Evolutionary conservation across 179 eudicot species (phyloP), one percentile per base, ranked within the genome.

Genomic region (Silene coronaria): DNA sequence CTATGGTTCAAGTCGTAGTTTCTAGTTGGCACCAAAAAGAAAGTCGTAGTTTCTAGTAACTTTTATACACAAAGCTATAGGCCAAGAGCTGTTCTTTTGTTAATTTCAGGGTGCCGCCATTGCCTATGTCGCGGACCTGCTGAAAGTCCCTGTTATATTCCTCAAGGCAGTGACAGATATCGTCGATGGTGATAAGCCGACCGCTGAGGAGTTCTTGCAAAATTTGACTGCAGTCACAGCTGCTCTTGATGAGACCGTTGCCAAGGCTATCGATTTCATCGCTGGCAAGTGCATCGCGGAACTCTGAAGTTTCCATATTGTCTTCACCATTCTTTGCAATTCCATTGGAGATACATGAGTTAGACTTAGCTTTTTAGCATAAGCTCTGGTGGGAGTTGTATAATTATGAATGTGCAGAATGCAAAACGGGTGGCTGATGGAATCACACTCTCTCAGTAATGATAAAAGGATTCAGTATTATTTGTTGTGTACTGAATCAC

Each of bases 101-200:
- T 77, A 75, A 34, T 83, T 82, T 61, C 91, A 92, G 99, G 99
- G 96, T 75, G 99, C 99, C 38, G 99, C 97, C 57, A 82, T 95
- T 81, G 92, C 95, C 58, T 95, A 92, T 73, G 97, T 92, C 70
- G 93, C 97, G 10, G 91, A 89, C 82, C 93, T 95, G 61, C 74
- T 92, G 55, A 85, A 88, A 84, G 95, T 92, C 48, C 97, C 99
- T 6, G 90, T 80, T 24, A 87, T 95, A 48, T 92, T 90, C 62
- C 68, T 93, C 14, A 95, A 95, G 82, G 99, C 97, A 3, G 96
- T 95, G 67, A 90, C 97, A n/a, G 97, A 95, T 80, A 87, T 95
- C 22, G 91, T 92, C 24, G 99, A 95, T 68, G 97, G 97, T 55
- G 91, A 89, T 32, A 95, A 89, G 71, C 95, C 99, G 55, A 95